Evolutionary conservation across 2,329 filamentous ascomycete genomes (phyloP), one percentile per base, ranked within the genome.

Genomic region (Aspergillus pseudonomiae): DNA sequence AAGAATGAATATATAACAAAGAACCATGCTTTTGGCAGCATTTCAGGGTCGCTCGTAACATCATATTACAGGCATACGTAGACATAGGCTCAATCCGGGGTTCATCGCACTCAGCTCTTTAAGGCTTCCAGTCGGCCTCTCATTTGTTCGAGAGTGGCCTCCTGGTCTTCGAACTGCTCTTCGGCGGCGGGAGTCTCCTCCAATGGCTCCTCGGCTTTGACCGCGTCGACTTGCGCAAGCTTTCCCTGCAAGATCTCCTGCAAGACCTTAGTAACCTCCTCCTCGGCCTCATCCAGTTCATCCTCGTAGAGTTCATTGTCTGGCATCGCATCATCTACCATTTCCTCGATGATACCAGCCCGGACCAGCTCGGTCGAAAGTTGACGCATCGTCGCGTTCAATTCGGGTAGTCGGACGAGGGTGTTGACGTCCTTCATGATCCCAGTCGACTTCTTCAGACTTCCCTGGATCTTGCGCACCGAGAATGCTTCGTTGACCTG

Each of bases 351-450:
- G 68, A 99, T 94, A 19, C 94, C 95, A 2, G 95, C 94, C 82
- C 93, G 96, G 78, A 97, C 91, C 69, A 98, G 81, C 84, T 98
- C 95, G 63, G 90, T 85, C 72, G 89, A 91, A 57, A 98, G 82
- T 77, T 96, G 92, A 67, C 89, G 85, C 94, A 98, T 98, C 10
- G 94, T 97, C 16, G 87, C 89, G 24, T 90, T 92, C 65, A 98
- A 83, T 81, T 97, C 91, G 12, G 95, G 95, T 70, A 99, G 80
- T 32, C 90, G 85, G 57, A 97, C 88, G 30, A 98, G 84, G 19
- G 85, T 86, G 78, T 98, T 98, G 64, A 99, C 93, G 77, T 98
- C 93, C 80, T 94, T 94, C 95, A 99, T 98, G 70, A 99, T 94
- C 52, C 92, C 91, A 10, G 94, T 94, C 71, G 89, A 92, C 48